phyloP scores from a whole-genome alignment of 1,284 basidiomycete species.

The Exobasidium cylindrosporum region DNA sequence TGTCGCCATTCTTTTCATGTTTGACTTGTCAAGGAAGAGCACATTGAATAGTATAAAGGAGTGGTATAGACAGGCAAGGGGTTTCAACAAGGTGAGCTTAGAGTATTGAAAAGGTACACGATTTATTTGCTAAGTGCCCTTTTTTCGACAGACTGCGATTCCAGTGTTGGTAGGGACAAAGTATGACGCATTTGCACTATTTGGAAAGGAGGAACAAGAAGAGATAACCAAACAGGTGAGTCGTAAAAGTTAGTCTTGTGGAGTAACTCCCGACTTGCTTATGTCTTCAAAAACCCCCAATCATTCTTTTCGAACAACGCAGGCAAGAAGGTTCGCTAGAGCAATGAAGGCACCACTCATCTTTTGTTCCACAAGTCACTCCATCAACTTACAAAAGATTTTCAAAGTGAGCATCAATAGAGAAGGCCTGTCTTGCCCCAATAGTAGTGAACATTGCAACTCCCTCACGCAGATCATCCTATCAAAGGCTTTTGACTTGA shows the following conservation, averaged over 20 bases:
- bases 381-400: slow-evolving; percentile 83
- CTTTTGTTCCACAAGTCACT: slow-evolving; percentile 95
- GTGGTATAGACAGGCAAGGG: slow-evolving; percentile 96
- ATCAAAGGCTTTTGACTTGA: slow-evolving; percentile 44
- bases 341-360: slow-evolving; percentile 98
- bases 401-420: slow-evolving; percentile 61
- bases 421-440: neutral
- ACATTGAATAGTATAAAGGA: slow-evolving; percentile 97
- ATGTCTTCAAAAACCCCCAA: too few relatives aligned
- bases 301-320: neutral
- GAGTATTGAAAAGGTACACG: too few relatives aligned
- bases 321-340: slow-evolving; percentile 79
- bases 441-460: neutral
- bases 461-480: slow-evolving; percentile 18
- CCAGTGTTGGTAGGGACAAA: slow-evolving; percentile 80
- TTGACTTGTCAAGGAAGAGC: slow-evolving; percentile 92
- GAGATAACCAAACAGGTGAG: slow-evolving; percentile 90
- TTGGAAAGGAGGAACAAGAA: slow-evolving; percentile 94
- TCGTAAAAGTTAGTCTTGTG: too few relatives aligned
- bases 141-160: slow-evolving; percentile 41
- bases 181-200: slow-evolving; percentile 93
- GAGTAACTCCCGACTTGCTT: too few relatives aligned
- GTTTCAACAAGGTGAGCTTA: slow-evolving; percentile 71
- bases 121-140: too few relatives aligned
- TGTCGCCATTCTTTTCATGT: slow-evolving; percentile 98